A percentile compares a stretch with the other conserved stretches of the same genome.
These are phyloP conservation scores for Xylaria multiplex DNA, from an alignment of 2,329 filamentous ascomycete species.

Conservation along the genomic window DNA sequence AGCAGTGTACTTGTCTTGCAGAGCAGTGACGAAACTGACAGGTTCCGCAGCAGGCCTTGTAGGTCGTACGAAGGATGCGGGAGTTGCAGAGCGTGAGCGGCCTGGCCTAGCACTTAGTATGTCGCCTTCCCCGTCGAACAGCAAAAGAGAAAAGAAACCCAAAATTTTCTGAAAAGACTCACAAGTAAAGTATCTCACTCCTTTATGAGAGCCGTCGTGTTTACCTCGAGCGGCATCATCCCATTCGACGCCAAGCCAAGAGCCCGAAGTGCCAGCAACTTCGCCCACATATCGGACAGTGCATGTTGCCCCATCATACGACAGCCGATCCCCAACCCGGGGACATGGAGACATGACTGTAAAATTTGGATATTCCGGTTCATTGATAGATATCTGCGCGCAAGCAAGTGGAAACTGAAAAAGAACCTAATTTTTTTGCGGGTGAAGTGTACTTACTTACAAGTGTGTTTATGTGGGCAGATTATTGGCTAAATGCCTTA, in stretches of 20 bases:
- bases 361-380: not conserved
- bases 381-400: not conserved
- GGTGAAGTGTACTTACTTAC: not conserved
- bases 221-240: slow-evolving; percentile 88
- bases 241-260: slow-evolving; percentile 97
- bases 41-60: slow-evolving; percentile 74
- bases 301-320: slow-evolving; percentile 79
- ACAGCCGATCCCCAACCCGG: slow-evolving; percentile 78
- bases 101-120: slow-evolving; percentile 50
- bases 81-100: slow-evolving; percentile 71
- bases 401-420: not conserved
- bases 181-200: slow-evolving; percentile 85
- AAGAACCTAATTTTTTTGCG: not conserved
- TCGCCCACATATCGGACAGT: slow-evolving; percentile 85
- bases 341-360: slow-evolving; percentile 52
- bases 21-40: slow-evolving; percentile 79
- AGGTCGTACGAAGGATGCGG: slow-evolving; percentile 88
- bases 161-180: slow-evolving; percentile 46
- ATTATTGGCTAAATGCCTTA: slow-evolving; percentile 13
- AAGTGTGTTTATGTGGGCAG: slow-evolving; percentile 7
- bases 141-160: not conserved
- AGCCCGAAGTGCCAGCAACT: slow-evolving; percentile 78
- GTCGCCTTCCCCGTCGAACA: not conserved
- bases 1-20: slow-evolving; percentile 84
- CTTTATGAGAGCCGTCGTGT: slow-evolving; percentile 86